These are phyloP conservation scores for Moesziomyces parantarcticus DNA, from an alignment of 1,284 basidiomycete species.

Conservation along the genomic window DNA sequence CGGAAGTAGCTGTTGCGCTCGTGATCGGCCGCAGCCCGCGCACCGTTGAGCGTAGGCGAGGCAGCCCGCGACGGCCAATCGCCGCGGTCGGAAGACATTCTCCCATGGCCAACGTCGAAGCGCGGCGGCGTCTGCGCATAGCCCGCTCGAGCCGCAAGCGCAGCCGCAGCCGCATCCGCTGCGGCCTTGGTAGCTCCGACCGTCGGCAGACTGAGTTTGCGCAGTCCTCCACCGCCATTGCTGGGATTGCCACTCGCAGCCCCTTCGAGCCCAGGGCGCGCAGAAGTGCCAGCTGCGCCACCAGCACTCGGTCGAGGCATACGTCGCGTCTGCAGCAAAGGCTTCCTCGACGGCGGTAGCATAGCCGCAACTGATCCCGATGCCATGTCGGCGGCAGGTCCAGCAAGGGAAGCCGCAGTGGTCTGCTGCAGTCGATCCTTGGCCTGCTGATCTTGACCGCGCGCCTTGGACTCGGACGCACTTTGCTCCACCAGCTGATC, in stretches of 20 bases:
- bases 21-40: constrained; percentile 72
- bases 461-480: neutral
- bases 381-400: neutral
- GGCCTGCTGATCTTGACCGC: neutral
- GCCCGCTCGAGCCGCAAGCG: constrained; percentile 38
- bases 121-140: constrained; percentile 40
- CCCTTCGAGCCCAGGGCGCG: no score
- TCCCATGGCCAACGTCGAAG: constrained; percentile 33
- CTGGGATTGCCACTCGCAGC: neutral
- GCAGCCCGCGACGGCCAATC: constrained; percentile 37
- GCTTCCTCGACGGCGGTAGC: constrained; percentile 7
- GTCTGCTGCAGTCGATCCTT: constrained; percentile 1
- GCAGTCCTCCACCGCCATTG: constrained; percentile 48
- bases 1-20: constrained; percentile 91
- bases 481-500: constrained; percentile 3
- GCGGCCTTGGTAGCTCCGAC: constrained; percentile 58
- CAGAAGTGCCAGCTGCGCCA: neutral
- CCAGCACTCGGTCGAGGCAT: constrained; percentile 18
- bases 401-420: neutral
- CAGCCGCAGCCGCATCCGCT: constrained; percentile 57
- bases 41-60: constrained; percentile 69
- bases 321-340: constrained; percentile 24
- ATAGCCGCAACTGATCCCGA: neutral
- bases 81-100: constrained; percentile 32
- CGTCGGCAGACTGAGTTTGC: constrained; percentile 57